phyloP scores from a whole-genome alignment of 1,284 basidiomycete species.

The Trametes hirsuta region DNA sequence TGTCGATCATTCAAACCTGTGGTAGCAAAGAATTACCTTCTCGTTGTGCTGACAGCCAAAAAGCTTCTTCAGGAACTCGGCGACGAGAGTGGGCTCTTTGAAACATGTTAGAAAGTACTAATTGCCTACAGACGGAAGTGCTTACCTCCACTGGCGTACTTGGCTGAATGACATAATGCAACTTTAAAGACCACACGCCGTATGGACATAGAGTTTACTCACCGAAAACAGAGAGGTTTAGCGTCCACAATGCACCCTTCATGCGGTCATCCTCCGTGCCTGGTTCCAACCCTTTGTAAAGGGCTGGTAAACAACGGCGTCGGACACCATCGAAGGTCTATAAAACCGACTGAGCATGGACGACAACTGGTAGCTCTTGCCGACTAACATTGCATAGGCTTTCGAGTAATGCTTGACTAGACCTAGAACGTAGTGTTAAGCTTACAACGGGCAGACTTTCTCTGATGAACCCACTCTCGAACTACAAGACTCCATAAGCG shows the following conservation, averaged over 20 bases:
- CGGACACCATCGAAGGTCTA: constrained; percentile 80
- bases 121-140: neutral
- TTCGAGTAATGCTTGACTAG: constrained; percentile 64
- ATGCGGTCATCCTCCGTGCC: constrained; percentile 86
- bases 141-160: constrained; percentile 63
- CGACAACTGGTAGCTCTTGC: neutral
- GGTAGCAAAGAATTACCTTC: constrained; percentile 45
- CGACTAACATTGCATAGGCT: constrained; percentile 54
- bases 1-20: neutral
- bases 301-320: constrained; percentile 63
- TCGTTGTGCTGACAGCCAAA: constrained; percentile 72
- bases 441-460: neutral
- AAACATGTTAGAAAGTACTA: neutral
- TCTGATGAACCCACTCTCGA: constrained; percentile 52
- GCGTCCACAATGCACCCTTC: constrained; percentile 90
- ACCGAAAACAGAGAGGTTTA: constrained; percentile 70
- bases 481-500: constrained; percentile 32
- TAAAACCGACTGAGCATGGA: neutral
- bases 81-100: constrained; percentile 50
- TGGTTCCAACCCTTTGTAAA: constrained; percentile 74
- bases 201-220: constrained; percentile 12
- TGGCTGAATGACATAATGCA: constrained; percentile 35
- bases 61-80: constrained; percentile 52
- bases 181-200: neutral
- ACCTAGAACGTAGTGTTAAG: constrained; percentile 36